Evolutionary conservation across 1,284 basidiomycete species (phyloP), one percentile per base, ranked within the genome.

Genomic region (Boletus mariae): DNA sequence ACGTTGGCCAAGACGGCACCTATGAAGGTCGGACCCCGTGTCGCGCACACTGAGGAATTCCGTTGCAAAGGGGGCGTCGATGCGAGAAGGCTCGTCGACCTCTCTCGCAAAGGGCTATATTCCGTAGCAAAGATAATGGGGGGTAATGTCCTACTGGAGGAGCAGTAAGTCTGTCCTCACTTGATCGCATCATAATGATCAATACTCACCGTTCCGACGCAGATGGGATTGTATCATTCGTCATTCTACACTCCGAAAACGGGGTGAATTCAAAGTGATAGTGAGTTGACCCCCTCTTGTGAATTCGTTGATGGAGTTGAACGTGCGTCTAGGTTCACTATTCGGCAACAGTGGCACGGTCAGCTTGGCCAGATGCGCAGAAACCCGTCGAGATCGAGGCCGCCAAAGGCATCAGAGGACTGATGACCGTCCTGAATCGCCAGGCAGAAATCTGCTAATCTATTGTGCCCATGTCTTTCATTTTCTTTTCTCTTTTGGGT

Each of bases 151-250:
- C 57, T 71, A 4, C 54, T 71, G 25, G 70, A 73, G 44, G 70
- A 71, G 43, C 58, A 69, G 69, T 71, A 46, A 53, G 71, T 53
- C 45, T 46, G 46, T 51, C 49, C 54, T 49, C 46, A 10, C 11
- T 45, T 48, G 64, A 56, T 63, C 51, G 45, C 41, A 50, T 54
- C 57, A 57, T 15, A 54, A 53, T 55, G 55, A 64, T 61, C 31
- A 56, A 59, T 48, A 11, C 17, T 20, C 23, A 49, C 48, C 55
- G 51, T 61, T 54, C 56, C 51, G 42, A 49, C 53, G 32, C 45
- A 73, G 71, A 59, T 71, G 69, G 71, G 62, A 70, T 44, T 73
- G 71, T 51, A 61, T 63, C 40, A 71, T 71, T 44, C 68, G 65
- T 46, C 59, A 71, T 44, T 49, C 70, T 40, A 62, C 46, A 43